These are phyloP conservation scores for Pseudogymnoascus destructans DNA, from an alignment of 2,329 filamentous ascomycete species.

Conservation along the genomic window DNA sequence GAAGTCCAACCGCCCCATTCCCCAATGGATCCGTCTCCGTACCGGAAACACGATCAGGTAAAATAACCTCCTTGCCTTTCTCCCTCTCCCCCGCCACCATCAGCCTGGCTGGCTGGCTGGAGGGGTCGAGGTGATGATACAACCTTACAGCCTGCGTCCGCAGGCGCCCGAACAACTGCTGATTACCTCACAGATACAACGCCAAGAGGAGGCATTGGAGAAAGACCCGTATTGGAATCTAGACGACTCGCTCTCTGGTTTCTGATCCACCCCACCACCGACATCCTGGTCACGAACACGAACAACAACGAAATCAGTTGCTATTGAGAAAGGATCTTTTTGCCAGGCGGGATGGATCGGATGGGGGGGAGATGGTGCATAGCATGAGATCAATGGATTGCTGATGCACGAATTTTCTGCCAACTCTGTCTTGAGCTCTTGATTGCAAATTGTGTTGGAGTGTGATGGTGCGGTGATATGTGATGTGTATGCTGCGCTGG, in stretches of 20 bases:
- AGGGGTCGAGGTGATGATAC: not conserved
- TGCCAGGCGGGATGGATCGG: not conserved
- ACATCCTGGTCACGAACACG: not conserved
- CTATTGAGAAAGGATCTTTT: not conserved
- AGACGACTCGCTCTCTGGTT: constrained; percentile 43
- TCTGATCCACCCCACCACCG: constrained; percentile 13
- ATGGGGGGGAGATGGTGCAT: not conserved
- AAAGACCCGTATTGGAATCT: constrained; percentile 99
- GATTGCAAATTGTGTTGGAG: too few species aligned
- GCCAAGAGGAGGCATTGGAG: constrained; percentile 99
- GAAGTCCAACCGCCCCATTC: constrained; percentile 99
- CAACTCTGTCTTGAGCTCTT: not conserved
- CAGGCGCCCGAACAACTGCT: constrained; percentile 9
- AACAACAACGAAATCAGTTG: not conserved
- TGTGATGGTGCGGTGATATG: not conserved
- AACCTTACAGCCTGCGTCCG: constrained; percentile 5
- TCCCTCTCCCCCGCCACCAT: not conserved
- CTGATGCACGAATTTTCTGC: not conserved
- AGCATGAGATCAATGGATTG: not conserved
- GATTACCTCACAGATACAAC: constrained; percentile 67
- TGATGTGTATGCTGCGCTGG: not conserved
- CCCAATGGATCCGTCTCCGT: constrained; percentile 98
- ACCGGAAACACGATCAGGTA: constrained; percentile 99
- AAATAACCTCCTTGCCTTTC: not conserved
- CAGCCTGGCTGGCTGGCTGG: too few species aligned